Conservation (phyloP, 164 flowering plant species). For the Platanus orientalis region DNA sequence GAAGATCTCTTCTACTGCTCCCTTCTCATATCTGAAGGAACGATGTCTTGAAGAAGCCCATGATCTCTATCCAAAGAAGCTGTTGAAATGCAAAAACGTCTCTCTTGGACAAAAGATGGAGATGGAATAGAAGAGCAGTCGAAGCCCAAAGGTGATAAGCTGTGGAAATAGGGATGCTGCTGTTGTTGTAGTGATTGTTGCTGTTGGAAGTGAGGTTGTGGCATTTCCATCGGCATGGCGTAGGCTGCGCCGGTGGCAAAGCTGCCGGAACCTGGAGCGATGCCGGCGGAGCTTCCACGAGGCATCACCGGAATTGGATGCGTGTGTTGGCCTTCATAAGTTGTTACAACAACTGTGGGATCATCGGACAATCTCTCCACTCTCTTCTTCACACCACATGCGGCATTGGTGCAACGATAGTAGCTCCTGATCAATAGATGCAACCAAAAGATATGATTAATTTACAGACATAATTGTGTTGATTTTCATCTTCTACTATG, state of each 20-base stretch:
- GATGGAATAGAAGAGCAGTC: constrained; percentile 5
- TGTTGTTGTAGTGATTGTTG: constrained; percentile 16
- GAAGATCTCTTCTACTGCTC: too few relatives aligned
- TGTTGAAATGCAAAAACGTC: constrained; percentile 19
- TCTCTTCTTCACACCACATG: constrained; percentile 87
- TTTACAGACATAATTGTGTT: too few relatives aligned
- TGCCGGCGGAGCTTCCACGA: constrained; percentile 40
- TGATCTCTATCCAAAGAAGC: constrained; percentile 43
- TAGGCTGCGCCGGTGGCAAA: constrained; percentile 5
- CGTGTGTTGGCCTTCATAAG: constrained; percentile 89
- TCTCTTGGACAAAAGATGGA: constrained; percentile 21
- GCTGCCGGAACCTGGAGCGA: constrained; percentile 13
- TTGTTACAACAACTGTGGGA: constrained; percentile 68
- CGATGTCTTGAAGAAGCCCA: constrained; percentile 75
- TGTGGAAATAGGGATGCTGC: constrained; percentile 25
- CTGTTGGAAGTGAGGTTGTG: constrained; percentile 11
- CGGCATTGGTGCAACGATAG: constrained; percentile 78
- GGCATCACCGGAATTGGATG: constrained; percentile 61
- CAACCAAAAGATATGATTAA: too few relatives aligned
- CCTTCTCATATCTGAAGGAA: constrained; percentile 45
- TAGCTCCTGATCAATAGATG: constrained; percentile 81
- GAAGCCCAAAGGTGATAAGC: constrained; percentile 14
- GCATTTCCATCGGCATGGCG: constrained; percentile 11
- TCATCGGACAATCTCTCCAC: constrained; percentile 81
- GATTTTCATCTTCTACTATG: too few relatives aligned